Percentiles rank a stretch among this genome's conserved stretches.
Conservation (phyloP, 257 asterid species). For the Voacanga thouarsii region DNA sequence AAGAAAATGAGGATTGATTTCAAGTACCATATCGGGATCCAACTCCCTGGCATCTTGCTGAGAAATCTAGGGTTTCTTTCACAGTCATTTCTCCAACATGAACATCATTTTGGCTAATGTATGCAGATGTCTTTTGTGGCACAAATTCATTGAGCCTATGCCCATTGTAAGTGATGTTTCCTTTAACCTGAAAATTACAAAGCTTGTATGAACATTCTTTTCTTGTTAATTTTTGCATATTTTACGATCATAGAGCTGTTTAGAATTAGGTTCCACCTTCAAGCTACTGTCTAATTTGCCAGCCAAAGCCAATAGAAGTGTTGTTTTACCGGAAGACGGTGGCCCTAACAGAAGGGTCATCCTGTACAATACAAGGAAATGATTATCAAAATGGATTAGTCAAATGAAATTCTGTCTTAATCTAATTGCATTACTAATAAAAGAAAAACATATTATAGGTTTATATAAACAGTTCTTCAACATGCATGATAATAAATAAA, state of each 20-base stretch:
- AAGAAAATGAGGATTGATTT: background rate
- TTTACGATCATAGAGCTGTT: background rate
- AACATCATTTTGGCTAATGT: conserved; percentile 92
- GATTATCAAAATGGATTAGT: background rate
- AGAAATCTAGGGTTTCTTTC: conserved; percentile 87
- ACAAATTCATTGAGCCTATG: conserved; percentile 67
- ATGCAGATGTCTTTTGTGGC: conserved; percentile 87
- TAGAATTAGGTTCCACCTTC: conserved; percentile 30
- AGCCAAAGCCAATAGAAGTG: conserved; percentile 56
- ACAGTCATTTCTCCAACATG: conserved; percentile 97
- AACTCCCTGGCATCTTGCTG: conserved; percentile 89
- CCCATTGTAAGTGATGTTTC: conserved; percentile 83
- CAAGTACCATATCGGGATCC: conserved; percentile 79
- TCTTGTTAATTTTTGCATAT: background rate
- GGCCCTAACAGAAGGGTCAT: conserved; percentile 70
- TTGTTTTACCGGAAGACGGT: conserved; percentile 69
- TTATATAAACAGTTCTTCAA: background rate
- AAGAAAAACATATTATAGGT: background rate
- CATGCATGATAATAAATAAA: background rate
- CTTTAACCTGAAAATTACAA: conserved; percentile 45
- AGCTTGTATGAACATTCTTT: background rate
- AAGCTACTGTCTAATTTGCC: conserved; percentile 48
- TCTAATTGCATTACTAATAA: background rate
- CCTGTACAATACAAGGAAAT: conserved; percentile 29
- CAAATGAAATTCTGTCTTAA: background rate